These are phyloP conservation scores for Tuber umbilicatum DNA, from an alignment of 495 filamentous ascomycete species.

Conservation along the genomic window DNA sequence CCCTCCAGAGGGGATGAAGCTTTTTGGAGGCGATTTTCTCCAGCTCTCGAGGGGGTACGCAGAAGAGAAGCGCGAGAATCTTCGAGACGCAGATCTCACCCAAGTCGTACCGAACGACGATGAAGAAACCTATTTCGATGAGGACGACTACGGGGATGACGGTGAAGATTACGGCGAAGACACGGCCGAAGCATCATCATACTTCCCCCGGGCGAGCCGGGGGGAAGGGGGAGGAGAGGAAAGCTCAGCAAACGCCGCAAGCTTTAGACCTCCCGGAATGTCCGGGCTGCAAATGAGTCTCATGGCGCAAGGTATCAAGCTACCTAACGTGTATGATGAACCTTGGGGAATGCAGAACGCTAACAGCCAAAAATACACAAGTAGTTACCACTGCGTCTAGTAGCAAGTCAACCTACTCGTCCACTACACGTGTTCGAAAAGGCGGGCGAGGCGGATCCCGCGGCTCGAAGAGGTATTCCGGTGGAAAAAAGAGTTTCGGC, in stretches of 20 bases:
- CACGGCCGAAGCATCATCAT: background rate
- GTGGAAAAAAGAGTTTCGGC: slow-evolving; percentile 19
- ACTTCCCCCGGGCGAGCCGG: background rate
- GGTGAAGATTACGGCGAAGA: background rate
- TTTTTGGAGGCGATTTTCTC: slow-evolving; percentile 63
- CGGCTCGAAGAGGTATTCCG: slow-evolving; percentile 8
- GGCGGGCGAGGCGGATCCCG: slow-evolving; percentile 10
- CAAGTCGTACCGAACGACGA: slow-evolving; percentile 20
- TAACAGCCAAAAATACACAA: background rate
- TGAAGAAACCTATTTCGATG: slow-evolving; percentile 29
- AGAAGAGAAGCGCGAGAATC: slow-evolving; percentile 56
- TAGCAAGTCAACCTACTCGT: slow-evolving; percentile 11
- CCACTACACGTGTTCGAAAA: slow-evolving; percentile 21
- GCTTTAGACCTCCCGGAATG: slow-evolving; percentile 25
- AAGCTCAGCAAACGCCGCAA: slow-evolving; percentile 18
- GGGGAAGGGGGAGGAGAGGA: slow-evolving; percentile 11
- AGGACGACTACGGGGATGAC: slow-evolving; percentile 25
- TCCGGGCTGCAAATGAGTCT: slow-evolving; percentile 23
- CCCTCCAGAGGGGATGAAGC: slow-evolving; percentile 60
- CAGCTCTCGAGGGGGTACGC: slow-evolving; percentile 55
- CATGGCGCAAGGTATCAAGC: slow-evolving; percentile 14
- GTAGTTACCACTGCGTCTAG: background rate
- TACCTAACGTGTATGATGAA: background rate
- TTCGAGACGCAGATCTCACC: slow-evolving; percentile 40
- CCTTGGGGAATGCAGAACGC: background rate